Percentiles rank a stretch among this genome's conserved stretches.
These are phyloP conservation scores for Phyllostachys edulis DNA, from an alignment of 176 grass and related monocot genomes.

Conservation along the genomic window DNA sequence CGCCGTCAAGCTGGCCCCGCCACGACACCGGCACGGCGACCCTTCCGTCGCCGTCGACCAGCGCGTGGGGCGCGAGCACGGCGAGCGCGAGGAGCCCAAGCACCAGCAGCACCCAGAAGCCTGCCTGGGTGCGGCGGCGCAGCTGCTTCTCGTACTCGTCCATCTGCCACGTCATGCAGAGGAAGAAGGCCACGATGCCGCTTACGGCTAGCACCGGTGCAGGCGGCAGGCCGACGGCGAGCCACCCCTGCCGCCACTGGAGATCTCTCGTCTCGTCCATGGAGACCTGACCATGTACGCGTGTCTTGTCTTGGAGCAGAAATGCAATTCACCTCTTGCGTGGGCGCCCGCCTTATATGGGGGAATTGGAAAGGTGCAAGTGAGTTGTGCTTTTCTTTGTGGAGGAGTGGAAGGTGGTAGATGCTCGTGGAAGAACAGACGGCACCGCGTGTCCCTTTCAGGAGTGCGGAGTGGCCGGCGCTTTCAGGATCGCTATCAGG, in stretches of 20 bases:
- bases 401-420: background rate
- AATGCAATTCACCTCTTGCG: background rate
- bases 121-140: slow-evolving; percentile 3
- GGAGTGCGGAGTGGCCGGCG: background rate
- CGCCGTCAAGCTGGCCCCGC: background rate
- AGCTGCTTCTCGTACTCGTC: slow-evolving; percentile 38
- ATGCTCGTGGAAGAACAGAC: background rate
- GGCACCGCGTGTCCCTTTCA: background rate
- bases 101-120: slow-evolving; percentile 10
- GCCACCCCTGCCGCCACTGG: background rate
- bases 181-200: slow-evolving; percentile 23
- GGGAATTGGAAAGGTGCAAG: too few species aligned
- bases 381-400: background rate
- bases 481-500: background rate
- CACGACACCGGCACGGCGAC: slow-evolving; percentile 16
- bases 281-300: too few species aligned
- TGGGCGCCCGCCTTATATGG: background rate
- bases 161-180: slow-evolving; percentile 31
- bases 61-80: slow-evolving; percentile 21
- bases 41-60: background rate
- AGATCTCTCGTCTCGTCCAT: slow-evolving; percentile 10
- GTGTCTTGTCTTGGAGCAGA: too few species aligned
- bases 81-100: slow-evolving; percentile 13
- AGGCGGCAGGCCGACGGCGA: background rate
- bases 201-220: slow-evolving; percentile 8